Evolutionary conservation across 345 rosid genomes (phyloP), one percentile per base, ranked within the genome.

Genomic region (Gynandropsis gynandra): DNA sequence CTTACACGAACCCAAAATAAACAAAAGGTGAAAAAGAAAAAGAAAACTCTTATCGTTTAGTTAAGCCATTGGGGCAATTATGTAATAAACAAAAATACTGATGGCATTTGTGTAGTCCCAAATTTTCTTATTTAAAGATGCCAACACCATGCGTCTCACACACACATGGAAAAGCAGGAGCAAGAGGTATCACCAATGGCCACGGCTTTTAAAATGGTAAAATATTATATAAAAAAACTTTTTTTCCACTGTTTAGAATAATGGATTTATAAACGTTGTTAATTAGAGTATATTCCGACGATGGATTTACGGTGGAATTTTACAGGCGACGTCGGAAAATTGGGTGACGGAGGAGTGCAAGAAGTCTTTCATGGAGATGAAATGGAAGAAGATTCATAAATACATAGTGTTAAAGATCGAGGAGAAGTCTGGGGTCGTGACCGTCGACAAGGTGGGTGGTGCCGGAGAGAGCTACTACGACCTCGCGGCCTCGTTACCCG

Each of bases 161-260:
- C 29, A 24, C 29, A 24, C 29, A 24, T 24, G 5, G 29, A 24
- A 24, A 24, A 24, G 29, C 2, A 24, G 5, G 5, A 5, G 29
- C 2, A 24, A 24, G 32, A 40, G 47, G 9, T 42, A 5, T 24
- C 40, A 13, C 39, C 68, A 60, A 74, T 89, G 84, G 82, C 84
- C 5, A 81, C 83, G 97, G 97, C 97, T 70, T 78, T 83, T 76
- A 82, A 77, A 71, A 89, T 82, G 93, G 97, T 89, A 74, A 47
- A 31, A 0, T 29, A 9, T 17, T 3, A 10, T 8, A 24, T n/a
- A 3, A 8, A 13, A 29, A 7, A 2, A 11, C 0, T 21, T 9
- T 10, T 50, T 31, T 4, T 8, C 31, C 9, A 9, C 12, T 47
- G 6, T 19, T 8, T 16, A 16, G 10, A 49, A 41, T 8, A 29